phyloP scores from a whole-genome alignment of 495 filamentous ascomycete genomes.

The Entonaema liquescens region DNA sequence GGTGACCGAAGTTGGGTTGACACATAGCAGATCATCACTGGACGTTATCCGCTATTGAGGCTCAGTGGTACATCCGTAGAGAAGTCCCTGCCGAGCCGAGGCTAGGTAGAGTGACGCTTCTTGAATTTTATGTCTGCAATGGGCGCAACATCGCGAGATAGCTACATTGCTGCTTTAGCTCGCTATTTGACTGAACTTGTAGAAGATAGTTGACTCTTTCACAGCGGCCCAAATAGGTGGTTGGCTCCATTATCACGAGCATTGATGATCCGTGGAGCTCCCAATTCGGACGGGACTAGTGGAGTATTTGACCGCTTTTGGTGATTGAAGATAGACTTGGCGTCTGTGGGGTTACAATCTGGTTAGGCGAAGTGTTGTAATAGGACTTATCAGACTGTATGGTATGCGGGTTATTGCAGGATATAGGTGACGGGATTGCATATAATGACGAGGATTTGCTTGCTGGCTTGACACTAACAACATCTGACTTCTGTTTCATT shows the following conservation, averaged over 20 bases:
- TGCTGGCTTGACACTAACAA: conserved; percentile 26
- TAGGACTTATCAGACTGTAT: conserved; percentile 20
- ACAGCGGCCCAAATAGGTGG: conserved; percentile 25
- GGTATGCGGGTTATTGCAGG: not conserved
- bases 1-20: not conserved
- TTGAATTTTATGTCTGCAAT: conserved; percentile 2
- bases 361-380: conserved; percentile 24
- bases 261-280: conserved; percentile 27
- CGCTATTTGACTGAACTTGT: not conserved
- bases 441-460: conserved; percentile 31
- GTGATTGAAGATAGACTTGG: conserved; percentile 30
- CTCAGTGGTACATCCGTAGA: conserved; percentile 18
- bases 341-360: conserved; percentile 36
- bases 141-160: not conserved
- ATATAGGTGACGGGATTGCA: conserved; percentile 28
- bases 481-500: not conserved
- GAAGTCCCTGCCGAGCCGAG: conserved; percentile 9
- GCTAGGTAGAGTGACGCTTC: conserved; percentile 10
- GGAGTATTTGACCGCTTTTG: conserved; percentile 33
- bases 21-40: not conserved
- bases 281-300: conserved; percentile 38
- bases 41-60: conserved; percentile 16
- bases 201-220: not conserved
- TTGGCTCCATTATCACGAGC: conserved; percentile 30
- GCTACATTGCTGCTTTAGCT: conserved; percentile 14